phyloP scores from a whole-genome alignment of 768 basidiomycete genomes.

The Boletellus emodensis region DNA sequence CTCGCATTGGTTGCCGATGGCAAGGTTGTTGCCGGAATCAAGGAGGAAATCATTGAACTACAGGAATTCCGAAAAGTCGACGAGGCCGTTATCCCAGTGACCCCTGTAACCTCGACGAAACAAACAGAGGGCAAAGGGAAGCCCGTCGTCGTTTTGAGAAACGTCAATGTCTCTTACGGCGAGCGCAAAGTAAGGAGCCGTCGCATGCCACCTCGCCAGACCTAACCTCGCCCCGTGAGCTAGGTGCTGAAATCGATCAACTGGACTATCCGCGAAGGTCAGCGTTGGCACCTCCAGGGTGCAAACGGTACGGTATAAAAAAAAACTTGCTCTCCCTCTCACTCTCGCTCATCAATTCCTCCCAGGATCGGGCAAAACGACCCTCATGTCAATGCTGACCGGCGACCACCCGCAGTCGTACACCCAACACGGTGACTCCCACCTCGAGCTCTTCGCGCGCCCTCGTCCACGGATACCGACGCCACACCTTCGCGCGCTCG shows the following conservation, averaged over 20 bases:
- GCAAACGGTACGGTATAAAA: conserved; percentile 68
- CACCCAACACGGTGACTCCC: conserved; percentile 49
- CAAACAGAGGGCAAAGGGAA: conserved; percentile 22
- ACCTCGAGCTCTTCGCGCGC: conserved; percentile 54
- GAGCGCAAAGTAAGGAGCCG: conserved; percentile 48
- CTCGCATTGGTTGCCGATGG: conserved; percentile 52
- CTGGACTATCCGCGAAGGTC: conserved; percentile 80
- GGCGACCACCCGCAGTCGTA: conserved; percentile 97
- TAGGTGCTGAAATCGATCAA: conserved; percentile 74
- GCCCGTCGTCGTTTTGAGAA: conserved; percentile 56
- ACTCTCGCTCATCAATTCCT: not conserved
- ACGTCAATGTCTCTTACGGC: conserved; percentile 68
- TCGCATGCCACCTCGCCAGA: not conserved
- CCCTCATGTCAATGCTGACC: conserved; percentile 81
- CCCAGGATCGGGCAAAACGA: conserved; percentile 91
- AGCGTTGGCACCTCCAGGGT: conserved; percentile 89
- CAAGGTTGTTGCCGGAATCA: conserved; percentile 49
- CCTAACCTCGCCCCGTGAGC: not conserved
- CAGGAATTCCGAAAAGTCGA: conserved; percentile 9
- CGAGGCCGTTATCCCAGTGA: not conserved
- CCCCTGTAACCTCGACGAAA: not conserved
- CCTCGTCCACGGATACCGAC: conserved; percentile 69
- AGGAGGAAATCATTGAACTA: conserved; percentile 40
- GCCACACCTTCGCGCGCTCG: conserved; percentile 54
- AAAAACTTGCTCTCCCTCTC: not conserved